Evolutionary conservation across 1,139 yeast genomes (phyloP), one percentile per base, ranked within the genome.

Genomic region (Candida tropicalis): DNA sequence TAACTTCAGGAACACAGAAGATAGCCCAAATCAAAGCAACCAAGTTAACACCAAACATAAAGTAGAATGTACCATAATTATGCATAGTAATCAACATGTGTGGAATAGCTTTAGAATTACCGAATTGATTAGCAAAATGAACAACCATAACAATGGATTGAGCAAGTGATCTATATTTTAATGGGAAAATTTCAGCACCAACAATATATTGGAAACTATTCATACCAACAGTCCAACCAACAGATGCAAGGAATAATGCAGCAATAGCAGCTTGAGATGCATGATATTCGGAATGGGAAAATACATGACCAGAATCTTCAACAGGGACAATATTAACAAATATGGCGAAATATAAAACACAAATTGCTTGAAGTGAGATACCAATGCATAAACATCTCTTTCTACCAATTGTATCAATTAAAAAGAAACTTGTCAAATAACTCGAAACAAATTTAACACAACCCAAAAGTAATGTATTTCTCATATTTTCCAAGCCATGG

Each of bases 221-320:
- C 71, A 76, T 79, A n/a, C 84, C 84, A 61, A 77, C 56, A 11
- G 79, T 70, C 84, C 84, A 79, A 16, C 82, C 83, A 9, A 68
- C 61, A 42, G 83, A 84, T 34, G 72, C 63, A 35, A 78, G 50
- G 56, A 66, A 78, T 32, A 79, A 56, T 35, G 78, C 68, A 0
- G 80, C 78, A 44, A 76, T 57, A 2, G 81, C 81, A 42, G 67
- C 78, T 39, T 63, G 58, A 39, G 76, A 63, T 2, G 79, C 78
- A 8, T 56, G 52, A n/a, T 47, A 45, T 48, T 68, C 59, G 0
- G 70, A 57, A 0, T 56, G 46, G 3, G 64, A 52, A 47, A 70
- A 53, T 0, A 13, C 45, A 9, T 51, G 55, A 3, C 50, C 61
- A 2, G 50, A 56, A 3, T 58, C 55, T 1, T 65, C 62, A 5